Evolutionary conservation across 306 rosid genomes (phyloP).

Genomic region (Clitoria ternatea): DNA sequence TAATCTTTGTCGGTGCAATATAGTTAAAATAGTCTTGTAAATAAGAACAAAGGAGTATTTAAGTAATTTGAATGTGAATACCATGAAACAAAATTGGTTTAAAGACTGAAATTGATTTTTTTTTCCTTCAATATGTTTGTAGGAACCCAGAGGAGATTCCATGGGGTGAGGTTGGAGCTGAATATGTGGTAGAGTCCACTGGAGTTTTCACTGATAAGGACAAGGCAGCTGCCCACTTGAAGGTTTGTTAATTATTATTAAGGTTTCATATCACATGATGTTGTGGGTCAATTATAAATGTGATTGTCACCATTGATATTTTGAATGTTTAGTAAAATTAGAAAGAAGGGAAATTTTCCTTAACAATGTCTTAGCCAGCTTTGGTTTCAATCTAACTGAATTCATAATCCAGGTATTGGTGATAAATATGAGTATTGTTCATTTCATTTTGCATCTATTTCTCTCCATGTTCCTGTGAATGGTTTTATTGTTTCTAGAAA

Average conservation of each 20-base stretch:
- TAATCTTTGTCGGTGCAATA: too few relatives aligned
- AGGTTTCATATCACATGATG: background rate
- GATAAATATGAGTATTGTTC: background rate
- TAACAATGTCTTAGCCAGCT: background rate
- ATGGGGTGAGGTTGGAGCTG: constrained; percentile 52
- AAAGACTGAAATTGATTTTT: background rate
- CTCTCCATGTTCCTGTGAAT: background rate
- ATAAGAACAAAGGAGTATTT: too few relatives aligned
- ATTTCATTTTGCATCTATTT: background rate
- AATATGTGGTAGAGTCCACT: constrained; percentile 60
- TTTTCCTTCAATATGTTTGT: too few relatives aligned
- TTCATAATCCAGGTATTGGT: background rate
- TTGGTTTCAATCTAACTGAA: background rate
- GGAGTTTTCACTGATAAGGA: constrained; percentile 87
- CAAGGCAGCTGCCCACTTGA: constrained; percentile 76
- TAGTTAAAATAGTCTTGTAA: too few relatives aligned
- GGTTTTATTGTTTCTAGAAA: background rate
- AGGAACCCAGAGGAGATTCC: constrained; percentile 57
- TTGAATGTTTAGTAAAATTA: background rate
- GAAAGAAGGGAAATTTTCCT: background rate
- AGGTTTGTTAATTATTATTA: constrained; percentile 48
- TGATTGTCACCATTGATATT: background rate
- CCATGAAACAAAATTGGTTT: background rate
- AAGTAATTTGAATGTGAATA: background rate
- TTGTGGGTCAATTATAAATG: background rate